Base-by-base conservation (phyloP, 257 asterid species). In the Rhazya stricta region DNA sequence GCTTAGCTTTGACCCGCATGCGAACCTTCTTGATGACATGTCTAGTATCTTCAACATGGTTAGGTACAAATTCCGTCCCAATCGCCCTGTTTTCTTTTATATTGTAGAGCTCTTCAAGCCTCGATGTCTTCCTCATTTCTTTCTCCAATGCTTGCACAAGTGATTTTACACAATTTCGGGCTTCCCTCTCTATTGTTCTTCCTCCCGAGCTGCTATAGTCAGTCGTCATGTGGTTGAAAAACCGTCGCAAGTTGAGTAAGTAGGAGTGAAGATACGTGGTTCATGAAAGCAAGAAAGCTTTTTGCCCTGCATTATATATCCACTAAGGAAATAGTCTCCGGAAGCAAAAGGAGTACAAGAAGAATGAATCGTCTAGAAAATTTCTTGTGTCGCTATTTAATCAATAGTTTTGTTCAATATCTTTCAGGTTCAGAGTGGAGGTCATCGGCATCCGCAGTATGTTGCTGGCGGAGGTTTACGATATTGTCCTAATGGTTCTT, bases 391-490 rank as follows among this genome's bases (percentile, higher is more conserved):
- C n/a, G n/a, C n/a, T n/a, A n/a, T n/a, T n/a, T n/a, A n/a, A n/a
- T n/a, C n/a, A n/a, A n/a, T n/a, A n/a, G n/a, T n/a, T n/a, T n/a
- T n/a, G n/a, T n/a, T n/a, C 54, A 32, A 1, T 54, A 39, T 76
- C 34, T 80, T 57, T 66, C 81, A 83, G 81, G 67, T 74, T 69
- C 86, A 84, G 76, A 84, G 77, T 57, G 79, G 66, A 45, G 63
- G 58, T 41, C 77, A 79, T 73, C 71, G 78, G 71, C 66, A 39
- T 69, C 25, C 71, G 39, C 83, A 73, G 36, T 82, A 82, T 70
- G 88, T 68, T 45, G 61, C 56, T 30, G 86, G 77, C 66, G 85
- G 78, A 36, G 84, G 72, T 13, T 19, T 69, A 34, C 74, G 79
- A 30, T 80, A 71, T 45, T 67, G 67, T 60, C 82, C 82, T 41